A percentile compares a stretch with the other conserved stretches of the same genome.
Evolutionary conservation across 805 yeast genomes (phyloP).

Genomic region (Wickerhamia fluorescens): DNA sequence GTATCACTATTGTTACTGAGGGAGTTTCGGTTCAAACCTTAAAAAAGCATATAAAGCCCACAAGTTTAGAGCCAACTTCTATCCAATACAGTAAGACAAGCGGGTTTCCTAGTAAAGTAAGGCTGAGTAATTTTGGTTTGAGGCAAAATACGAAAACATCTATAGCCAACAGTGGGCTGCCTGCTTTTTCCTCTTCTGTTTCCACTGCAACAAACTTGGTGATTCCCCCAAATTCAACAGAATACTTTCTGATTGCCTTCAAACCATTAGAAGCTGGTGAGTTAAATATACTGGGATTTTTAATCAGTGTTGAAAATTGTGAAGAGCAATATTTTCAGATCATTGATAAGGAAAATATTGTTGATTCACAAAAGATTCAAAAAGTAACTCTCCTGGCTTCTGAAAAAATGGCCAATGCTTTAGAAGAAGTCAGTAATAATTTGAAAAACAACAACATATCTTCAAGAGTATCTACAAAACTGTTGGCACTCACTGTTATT

Average conservation of each 20-base stretch:
- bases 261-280: constrained; percentile 45
- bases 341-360: constrained; percentile 20
- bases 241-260: constrained; percentile 37
- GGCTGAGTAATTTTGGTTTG: too few relatives aligned
- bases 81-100: not conserved
- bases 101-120: constrained; percentile 1
- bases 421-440: constrained; percentile 14
- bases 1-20: constrained; percentile 34
- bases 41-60: constrained; percentile 4
- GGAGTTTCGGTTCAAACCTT: constrained; percentile 21
- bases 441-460: constrained; percentile 17
- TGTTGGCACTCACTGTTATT: constrained; percentile 24
- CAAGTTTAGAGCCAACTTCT: not conserved
- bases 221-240: constrained; percentile 21
- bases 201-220: constrained; percentile 7
- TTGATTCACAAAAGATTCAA: constrained; percentile 6
- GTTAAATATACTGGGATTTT: constrained; percentile 44
- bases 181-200: constrained; percentile 1
- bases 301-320: constrained; percentile 46
- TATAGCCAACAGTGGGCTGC: constrained; percentile 1
- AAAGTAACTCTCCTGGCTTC: not conserved
- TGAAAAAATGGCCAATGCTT: not conserved
- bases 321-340: constrained; percentile 38
- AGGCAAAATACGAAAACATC: not conserved
- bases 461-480: constrained; percentile 12